Percentiles rank a stretch among this genome's conserved stretches.
These are phyloP conservation scores for Elongisporangium senticosum DNA, from an alignment of 352 stramenopile species.

Conservation along the genomic window DNA sequence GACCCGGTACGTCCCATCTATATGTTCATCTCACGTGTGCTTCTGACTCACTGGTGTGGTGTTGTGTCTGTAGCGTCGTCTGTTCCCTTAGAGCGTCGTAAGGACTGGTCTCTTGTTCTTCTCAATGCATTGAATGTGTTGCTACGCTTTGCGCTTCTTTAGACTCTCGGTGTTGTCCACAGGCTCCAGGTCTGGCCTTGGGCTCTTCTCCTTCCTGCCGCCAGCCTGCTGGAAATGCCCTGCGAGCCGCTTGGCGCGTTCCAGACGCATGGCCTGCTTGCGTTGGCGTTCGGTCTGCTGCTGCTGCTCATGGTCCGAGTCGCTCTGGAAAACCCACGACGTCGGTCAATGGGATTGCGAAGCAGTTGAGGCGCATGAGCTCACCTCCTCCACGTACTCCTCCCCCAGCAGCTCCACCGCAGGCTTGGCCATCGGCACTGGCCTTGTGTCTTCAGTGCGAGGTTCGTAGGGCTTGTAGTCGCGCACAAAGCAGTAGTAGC, in stretches of 20 bases:
- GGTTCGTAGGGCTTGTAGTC: slow-evolving; percentile 23
- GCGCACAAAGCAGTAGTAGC: slow-evolving; percentile 42
- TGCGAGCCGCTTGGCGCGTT: slow-evolving; percentile 13
- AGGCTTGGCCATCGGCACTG: background rate
- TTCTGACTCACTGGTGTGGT: slow-evolving; percentile 3
- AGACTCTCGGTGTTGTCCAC: background rate
- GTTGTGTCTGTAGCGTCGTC: slow-evolving; percentile 30
- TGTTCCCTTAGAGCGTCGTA: slow-evolving; percentile 47
- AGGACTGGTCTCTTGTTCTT: background rate
- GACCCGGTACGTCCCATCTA: slow-evolving; percentile 75
- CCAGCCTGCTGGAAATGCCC: slow-evolving; percentile 13
- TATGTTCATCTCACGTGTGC: background rate
- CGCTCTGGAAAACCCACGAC: slow-evolving; percentile 13
- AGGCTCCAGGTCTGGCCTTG: background rate
- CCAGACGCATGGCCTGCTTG: slow-evolving; percentile 14
- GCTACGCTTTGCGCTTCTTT: background rate
- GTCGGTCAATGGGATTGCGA: background rate
- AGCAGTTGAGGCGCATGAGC: slow-evolving; percentile 1
- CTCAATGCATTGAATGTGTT: background rate
- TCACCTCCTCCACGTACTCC: slow-evolving; percentile 32
- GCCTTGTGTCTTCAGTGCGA: background rate
- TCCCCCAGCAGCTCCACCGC: slow-evolving; percentile 24
- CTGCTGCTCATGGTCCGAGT: slow-evolving; percentile 5
- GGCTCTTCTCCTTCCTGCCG: background rate
- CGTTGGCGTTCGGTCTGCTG: background rate